Conservation (phyloP, 345 rosid species). For the Pseudoturritis turrita region DNA sequence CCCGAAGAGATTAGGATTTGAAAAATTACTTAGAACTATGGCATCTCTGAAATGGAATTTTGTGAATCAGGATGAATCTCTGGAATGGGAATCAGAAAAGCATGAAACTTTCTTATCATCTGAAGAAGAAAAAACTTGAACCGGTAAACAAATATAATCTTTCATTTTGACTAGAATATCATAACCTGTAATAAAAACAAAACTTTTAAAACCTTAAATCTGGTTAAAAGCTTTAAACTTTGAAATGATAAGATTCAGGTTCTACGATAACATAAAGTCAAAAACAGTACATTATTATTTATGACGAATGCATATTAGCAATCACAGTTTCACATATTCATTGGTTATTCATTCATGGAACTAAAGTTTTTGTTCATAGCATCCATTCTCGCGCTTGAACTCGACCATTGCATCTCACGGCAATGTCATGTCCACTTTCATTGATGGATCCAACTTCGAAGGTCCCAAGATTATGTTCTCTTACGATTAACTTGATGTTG, state of each 20-base stretch:
- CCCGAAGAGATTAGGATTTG: neutral
- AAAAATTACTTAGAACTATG: neutral
- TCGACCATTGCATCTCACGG: neutral
- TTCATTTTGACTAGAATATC: neutral
- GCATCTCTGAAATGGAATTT: neutral
- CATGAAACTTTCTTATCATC: conserved; percentile 16
- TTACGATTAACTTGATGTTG: too few relatives aligned
- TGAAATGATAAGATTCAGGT: too few relatives aligned
- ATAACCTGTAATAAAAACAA: neutral
- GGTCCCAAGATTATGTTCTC: too few relatives aligned
- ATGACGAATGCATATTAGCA: too few relatives aligned
- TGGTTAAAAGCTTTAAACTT: too few relatives aligned
- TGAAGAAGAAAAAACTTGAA: conserved; percentile 7
- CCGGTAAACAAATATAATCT: neutral
- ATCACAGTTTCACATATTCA: too few relatives aligned
- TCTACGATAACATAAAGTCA: too few relatives aligned
- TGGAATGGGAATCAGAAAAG: conserved; percentile 6
- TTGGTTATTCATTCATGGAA: too few relatives aligned
- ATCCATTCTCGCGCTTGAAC: neutral
- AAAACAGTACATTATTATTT: too few relatives aligned
- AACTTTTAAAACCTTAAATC: too few relatives aligned
- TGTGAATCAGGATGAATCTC: conserved; percentile 26
- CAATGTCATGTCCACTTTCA: neutral
- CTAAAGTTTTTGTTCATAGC: too few relatives aligned
- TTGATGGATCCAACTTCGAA: too few relatives aligned